These are phyloP conservation scores for Heritiera littoralis DNA, from an alignment of 345 rosid genomes.

Conservation along the genomic window DNA sequence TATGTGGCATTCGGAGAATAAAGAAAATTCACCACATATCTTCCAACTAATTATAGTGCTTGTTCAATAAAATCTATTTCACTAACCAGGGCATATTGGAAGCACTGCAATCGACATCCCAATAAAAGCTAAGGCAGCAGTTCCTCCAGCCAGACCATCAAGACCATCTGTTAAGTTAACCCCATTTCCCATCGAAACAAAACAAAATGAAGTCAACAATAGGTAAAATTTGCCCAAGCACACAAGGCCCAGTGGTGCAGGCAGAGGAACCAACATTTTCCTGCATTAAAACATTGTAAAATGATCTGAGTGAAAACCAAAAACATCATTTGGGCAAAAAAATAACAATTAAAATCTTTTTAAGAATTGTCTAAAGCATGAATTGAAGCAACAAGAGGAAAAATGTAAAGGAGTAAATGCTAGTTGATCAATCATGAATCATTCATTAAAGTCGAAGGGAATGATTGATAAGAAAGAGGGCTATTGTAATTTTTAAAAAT, in stretches of 20 bases:
- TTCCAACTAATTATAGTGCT: background rate
- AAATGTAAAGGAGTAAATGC: background rate
- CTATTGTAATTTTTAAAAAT: background rate
- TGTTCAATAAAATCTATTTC: constrained; percentile 8
- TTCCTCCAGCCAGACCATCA: constrained; percentile 88
- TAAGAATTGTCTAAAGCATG: background rate
- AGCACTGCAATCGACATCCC: constrained; percentile 91
- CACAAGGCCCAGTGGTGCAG: constrained; percentile 78
- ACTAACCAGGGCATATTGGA: constrained; percentile 88
- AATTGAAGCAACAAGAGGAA: background rate
- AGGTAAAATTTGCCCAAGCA: constrained; percentile 70
- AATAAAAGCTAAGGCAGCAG: constrained; percentile 75
- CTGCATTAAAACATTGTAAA: constrained; percentile 42
- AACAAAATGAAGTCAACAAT: constrained; percentile 70
- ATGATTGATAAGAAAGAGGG: background rate
- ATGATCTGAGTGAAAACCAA: background rate
- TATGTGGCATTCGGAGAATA: background rate
- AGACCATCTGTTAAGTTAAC: constrained; percentile 74
- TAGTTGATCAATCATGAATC: background rate
- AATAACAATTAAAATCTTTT: background rate
- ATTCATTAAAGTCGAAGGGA: background rate
- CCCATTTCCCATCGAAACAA: constrained; percentile 84
- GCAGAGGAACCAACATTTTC: constrained; percentile 84
- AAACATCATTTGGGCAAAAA: background rate
- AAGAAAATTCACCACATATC: background rate